A percentile compares a stretch with the other conserved stretches of the same genome.
Conservation (phyloP, 2,329 filamentous ascomycete genomes). For the Cercospora beticola region DNA sequence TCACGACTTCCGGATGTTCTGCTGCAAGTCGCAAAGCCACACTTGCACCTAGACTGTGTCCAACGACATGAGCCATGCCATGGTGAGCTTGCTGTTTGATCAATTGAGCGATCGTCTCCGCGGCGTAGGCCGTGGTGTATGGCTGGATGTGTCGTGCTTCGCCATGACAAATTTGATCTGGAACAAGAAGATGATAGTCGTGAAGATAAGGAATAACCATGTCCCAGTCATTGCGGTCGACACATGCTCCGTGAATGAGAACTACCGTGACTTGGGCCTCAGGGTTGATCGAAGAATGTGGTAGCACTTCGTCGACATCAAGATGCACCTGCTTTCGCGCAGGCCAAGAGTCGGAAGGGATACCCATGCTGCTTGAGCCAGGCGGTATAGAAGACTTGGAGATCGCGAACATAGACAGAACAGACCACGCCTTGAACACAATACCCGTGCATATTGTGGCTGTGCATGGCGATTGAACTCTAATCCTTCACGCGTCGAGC, state of each 20-base stretch:
- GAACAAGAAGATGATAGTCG: slow-evolving; percentile 30
- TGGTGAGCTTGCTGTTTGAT: slow-evolving; percentile 25
- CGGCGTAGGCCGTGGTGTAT: slow-evolving; percentile 26
- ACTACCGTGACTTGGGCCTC: slow-evolving; percentile 23
- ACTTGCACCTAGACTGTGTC: slow-evolving; percentile 32
- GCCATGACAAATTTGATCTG: slow-evolving; percentile 30
- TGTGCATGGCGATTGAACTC: neutral
- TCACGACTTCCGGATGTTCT: slow-evolving; percentile 25
- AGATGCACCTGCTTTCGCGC: neutral
- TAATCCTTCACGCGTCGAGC: neutral
- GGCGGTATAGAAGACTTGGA: neutral
- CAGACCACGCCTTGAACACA: neutral
- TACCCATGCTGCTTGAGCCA: neutral
- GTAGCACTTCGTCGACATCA: slow-evolving; percentile 1
- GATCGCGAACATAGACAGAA: neutral
- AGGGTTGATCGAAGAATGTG: slow-evolving; percentile 16
- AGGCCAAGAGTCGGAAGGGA: neutral
- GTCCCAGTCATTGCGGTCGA: slow-evolving; percentile 27
- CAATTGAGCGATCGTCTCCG: slow-evolving; percentile 25
- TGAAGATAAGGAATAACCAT: slow-evolving; percentile 25
- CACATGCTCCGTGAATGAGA: slow-evolving; percentile 31
- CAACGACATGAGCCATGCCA: slow-evolving; percentile 29
- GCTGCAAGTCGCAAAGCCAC: slow-evolving; percentile 29
- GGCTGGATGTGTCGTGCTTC: slow-evolving; percentile 22
- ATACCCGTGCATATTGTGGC: neutral